Percentiles rank a stretch among this genome's conserved stretches.
Conservation (phyloP, 192 early-diverging fungal species). For the Coemansia sp. region DNA sequence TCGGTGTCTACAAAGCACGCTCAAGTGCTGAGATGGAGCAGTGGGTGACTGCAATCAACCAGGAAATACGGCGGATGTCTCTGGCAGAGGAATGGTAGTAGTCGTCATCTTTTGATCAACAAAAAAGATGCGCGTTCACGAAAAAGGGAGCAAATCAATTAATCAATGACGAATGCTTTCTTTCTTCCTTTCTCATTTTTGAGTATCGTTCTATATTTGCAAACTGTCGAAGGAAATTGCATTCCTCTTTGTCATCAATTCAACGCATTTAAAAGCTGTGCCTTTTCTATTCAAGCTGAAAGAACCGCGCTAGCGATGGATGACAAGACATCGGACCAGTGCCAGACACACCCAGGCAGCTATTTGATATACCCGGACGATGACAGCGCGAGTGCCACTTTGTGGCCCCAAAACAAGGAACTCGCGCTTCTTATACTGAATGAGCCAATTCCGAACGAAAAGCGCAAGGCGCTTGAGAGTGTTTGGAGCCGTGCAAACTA, state of each 20-base stretch:
- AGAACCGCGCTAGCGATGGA: no score
- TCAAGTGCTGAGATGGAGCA: conserved; percentile 56
- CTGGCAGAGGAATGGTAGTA: conserved; percentile 34
- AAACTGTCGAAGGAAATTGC: no score
- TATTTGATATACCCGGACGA: no score
- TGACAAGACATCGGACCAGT: no score
- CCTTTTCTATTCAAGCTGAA: no score
- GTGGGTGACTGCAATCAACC: conserved; percentile 57
- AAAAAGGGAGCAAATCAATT: not conserved
- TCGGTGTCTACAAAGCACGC: conserved; percentile 53
- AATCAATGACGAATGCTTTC: no score
- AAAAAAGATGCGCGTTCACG: no score
- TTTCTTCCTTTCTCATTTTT: no score
- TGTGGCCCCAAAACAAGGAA: conserved; percentile 22
- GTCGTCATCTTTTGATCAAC: not conserved
- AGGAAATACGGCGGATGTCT: conserved; percentile 56
- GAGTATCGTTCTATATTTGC: no score
- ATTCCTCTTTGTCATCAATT: no score
- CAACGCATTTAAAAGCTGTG: no score
- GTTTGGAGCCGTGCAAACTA: conserved; percentile 50
- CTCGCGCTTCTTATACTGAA: conserved; percentile 75
- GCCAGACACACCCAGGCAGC: no score
- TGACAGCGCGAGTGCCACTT: not conserved
- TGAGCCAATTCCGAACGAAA: conserved; percentile 61
- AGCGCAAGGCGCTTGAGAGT: conserved; percentile 27